These are phyloP conservation scores for Tritrichomonas foetus DNA, from an alignment of 208 protist genomes.

Conservation along the genomic window DNA sequence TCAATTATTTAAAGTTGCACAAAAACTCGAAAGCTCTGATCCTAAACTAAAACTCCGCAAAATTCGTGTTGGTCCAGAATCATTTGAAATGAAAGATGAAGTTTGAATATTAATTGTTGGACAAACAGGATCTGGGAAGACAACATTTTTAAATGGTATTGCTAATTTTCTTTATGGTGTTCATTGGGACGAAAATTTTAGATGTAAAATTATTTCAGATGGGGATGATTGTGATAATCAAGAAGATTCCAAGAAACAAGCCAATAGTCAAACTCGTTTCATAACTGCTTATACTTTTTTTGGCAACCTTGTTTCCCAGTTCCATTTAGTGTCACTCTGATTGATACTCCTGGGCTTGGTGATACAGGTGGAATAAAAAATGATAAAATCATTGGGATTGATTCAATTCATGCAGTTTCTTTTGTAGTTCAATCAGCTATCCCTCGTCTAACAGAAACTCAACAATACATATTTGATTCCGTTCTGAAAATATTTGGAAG, in stretches of 20 bases:
- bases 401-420: neutral
- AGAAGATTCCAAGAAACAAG: neutral
- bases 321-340: neutral
- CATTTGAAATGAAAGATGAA: neutral
- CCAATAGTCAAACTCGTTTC: neutral
- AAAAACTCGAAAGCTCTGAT: neutral
- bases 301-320: neutral
- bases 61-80: neutral
- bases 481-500: constrained; percentile 1
- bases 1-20: neutral
- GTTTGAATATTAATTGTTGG: neutral
- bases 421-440: neutral
- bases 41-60: neutral
- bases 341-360: constrained; percentile 18
- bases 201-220: neutral
- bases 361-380: neutral
- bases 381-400: neutral
- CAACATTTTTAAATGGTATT: neutral
- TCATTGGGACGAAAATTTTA: neutral
- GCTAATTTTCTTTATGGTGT: neutral
- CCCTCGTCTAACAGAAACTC: neutral
- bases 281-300: neutral
- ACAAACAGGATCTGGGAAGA: neutral
- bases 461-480: constrained; percentile 22
- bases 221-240: neutral